Evolutionary conservation across 176 grass and related monocot genomes (phyloP), one percentile per base, ranked within the genome.

Genomic region (Rhipidocladum racemiflorum): DNA sequence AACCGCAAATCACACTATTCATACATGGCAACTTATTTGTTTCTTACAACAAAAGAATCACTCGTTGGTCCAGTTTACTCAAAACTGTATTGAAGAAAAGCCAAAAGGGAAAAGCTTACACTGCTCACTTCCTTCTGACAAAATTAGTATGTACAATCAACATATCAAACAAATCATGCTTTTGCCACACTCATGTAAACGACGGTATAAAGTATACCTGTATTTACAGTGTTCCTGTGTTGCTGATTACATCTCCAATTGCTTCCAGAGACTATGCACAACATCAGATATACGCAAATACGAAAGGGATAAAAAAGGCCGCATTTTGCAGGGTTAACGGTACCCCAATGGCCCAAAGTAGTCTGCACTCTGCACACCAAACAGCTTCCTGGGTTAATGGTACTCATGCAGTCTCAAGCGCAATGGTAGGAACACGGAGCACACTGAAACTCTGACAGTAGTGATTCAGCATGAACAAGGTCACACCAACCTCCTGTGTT

Each of bases 191-290:
- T 36, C 34, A 1, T 72, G 27, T 7, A 77, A 25, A 25, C 40
- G 39, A 42, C 14, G 40, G 23, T 35, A 62, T 43, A 73, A 38
- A 48, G 6, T 50, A 23, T 17, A 23, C 23, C 66, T 61, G 42
- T 76, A 85, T 81, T 27, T 70, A 76, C 70, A 80, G 5, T 76
- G 36, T 76, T 45, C 17, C 72, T 75, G 17, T 62, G 42, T 49
- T 67, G 34, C 24, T 68, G 72, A 24, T 60, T 78, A 20, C 73
- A 83, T 51, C 65, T 65, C 23, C 20, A 83, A 61, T 25, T 76
- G 53, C 45, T 85, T 67, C 70, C 63, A 76, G 30, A 75, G 30
- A 81, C 82, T 89, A 75, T 81, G 64, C 82, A 85, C 62, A 81
- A 27, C 70, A 70, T 61, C 62, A 61, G 12, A 87, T 75, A 64